Evolutionary conservation across 352 stramenopile genomes (phyloP).

Genomic region (Phytophthora palmivora): DNA sequence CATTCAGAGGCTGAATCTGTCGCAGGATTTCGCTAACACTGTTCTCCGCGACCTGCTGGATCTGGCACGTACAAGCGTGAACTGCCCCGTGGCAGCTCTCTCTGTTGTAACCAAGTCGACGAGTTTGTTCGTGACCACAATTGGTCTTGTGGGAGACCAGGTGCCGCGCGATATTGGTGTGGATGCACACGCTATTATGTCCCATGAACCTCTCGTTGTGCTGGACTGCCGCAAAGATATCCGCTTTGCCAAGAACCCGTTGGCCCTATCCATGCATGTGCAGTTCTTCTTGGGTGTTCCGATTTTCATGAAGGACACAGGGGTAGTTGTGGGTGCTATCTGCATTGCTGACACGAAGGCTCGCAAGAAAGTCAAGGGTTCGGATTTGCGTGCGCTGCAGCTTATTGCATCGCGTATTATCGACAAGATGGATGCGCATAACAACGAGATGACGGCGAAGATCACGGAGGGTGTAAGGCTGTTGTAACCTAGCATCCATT

Average conservation of each 20-base stretch:
- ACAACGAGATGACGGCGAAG: slow-evolving; percentile 40
- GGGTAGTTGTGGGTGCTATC: slow-evolving; percentile 73
- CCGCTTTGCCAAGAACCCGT: slow-evolving; percentile 79
- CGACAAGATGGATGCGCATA: slow-evolving; percentile 73
- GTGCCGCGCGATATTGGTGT: slow-evolving; percentile 79
- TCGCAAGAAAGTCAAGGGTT: slow-evolving; percentile 67
- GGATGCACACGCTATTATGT: slow-evolving; percentile 84
- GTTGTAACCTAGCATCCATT: slow-evolving; percentile 32
- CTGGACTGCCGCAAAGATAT: slow-evolving; percentile 81
- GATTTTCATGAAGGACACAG: slow-evolving; percentile 69
- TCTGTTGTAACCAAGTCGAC: slow-evolving; percentile 75
- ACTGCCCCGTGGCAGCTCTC: slow-evolving; percentile 75
- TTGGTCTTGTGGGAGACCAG: slow-evolving; percentile 79
- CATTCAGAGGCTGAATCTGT: slow-evolving; percentile 77
- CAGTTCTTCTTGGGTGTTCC: slow-evolving; percentile 84
- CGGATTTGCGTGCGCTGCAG: slow-evolving; percentile 72
- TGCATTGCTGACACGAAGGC: slow-evolving; percentile 73
- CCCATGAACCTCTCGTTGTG: slow-evolving; percentile 67
- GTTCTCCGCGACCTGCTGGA: slow-evolving; percentile 78
- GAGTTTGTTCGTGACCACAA: slow-evolving; percentile 79
- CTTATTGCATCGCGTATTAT: slow-evolving; percentile 75
- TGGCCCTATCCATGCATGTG: slow-evolving; percentile 74
- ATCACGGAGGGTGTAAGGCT: slow-evolving; percentile 41
- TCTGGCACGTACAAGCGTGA: slow-evolving; percentile 70
- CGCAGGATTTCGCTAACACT: slow-evolving; percentile 78